These are phyloP conservation scores for Phtheirospermum japonicum DNA, from an alignment of 257 asterid species.

Conservation along the genomic window DNA sequence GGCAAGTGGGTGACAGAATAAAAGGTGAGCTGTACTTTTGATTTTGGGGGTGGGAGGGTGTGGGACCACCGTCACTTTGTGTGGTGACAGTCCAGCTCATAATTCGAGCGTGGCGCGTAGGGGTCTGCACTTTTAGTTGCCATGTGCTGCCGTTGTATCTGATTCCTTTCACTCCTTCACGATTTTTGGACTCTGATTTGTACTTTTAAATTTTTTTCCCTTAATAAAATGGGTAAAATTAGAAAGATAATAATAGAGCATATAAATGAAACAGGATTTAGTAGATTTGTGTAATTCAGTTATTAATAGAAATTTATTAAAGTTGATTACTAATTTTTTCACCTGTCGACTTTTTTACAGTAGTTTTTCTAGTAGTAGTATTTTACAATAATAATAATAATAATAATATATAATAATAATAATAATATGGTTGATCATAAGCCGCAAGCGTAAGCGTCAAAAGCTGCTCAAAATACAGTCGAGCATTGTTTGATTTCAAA, in stretches of 20 bases:
- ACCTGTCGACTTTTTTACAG: too few relatives aligned
- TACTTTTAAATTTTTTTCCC: slow-evolving; percentile 1
- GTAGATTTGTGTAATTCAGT: background rate
- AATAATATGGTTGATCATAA: too few relatives aligned
- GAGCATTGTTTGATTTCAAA: too few relatives aligned
- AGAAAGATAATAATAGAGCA: too few relatives aligned
- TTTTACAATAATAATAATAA: too few relatives aligned
- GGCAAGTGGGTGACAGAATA: slow-evolving; percentile 40
- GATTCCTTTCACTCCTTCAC: slow-evolving; percentile 26
- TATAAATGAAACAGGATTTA: too few relatives aligned
- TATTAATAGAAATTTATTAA: background rate
- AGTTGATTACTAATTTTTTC: too few relatives aligned
- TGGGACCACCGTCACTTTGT: slow-evolving; percentile 49
- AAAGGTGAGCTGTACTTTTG: slow-evolving; percentile 42
- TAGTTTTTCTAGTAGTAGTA: too few relatives aligned
- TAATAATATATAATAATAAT: too few relatives aligned
- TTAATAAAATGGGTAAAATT: background rate
- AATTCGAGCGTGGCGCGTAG: slow-evolving; percentile 36
- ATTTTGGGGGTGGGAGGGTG: slow-evolving; percentile 1
- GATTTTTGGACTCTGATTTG: background rate
- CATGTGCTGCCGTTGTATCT: slow-evolving; percentile 35
- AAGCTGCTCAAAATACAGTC: too few relatives aligned
- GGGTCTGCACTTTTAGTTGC: slow-evolving; percentile 30
- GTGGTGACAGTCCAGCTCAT: slow-evolving; percentile 56
- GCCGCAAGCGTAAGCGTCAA: too few relatives aligned